Evolutionary conservation across 129 eudicot species (phyloP), one percentile per base, ranked within the genome.

Genomic region (Heracleum sosnowskyi): DNA sequence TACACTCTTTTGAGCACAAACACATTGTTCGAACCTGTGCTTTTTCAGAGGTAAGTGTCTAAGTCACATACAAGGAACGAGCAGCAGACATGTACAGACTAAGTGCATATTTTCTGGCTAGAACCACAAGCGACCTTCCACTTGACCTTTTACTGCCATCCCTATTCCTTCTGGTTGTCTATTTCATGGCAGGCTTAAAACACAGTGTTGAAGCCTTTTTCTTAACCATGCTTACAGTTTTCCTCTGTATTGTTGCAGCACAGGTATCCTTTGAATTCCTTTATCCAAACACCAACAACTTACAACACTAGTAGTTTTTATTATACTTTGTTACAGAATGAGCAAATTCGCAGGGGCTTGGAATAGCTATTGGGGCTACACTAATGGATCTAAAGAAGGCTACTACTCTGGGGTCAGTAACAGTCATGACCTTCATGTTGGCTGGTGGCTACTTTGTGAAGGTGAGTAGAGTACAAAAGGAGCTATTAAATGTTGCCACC

Each of bases 1-100:
- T n/a, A n/a, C n/a, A n/a, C n/a, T n/a, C n/a, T n/a, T n/a, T n/a
- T n/a, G n/a, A n/a, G n/a, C n/a, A n/a, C n/a, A n/a, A n/a, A n/a
- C n/a, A n/a, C n/a, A n/a, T n/a, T n/a, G n/a, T n/a, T n/a, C n/a
- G n/a, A n/a, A n/a, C n/a, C n/a, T n/a, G n/a, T n/a, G n/a, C n/a
- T n/a, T n/a, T n/a, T n/a, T n/a, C n/a, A n/a, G n/a, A n/a, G n/a
- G n/a, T n/a, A n/a, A n/a, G n/a, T n/a, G n/a, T n/a, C n/a, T n/a
- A n/a, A n/a, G n/a, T n/a, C n/a, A n/a, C n/a, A n/a, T n/a, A 85
- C 77, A 96, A 96, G 82, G 99, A 96, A 82, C 60, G 97, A 76
- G 92, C 96, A 47, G 99, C 99, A 11, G 97, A 92, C 75, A 96
- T 96, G 99, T 96, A 96, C 81, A 86, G 95, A 80, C 83, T 92